phyloP scores from a whole-genome alignment of 371 early-diverging fungal genomes.

The Catenaria anguillulae region DNA sequence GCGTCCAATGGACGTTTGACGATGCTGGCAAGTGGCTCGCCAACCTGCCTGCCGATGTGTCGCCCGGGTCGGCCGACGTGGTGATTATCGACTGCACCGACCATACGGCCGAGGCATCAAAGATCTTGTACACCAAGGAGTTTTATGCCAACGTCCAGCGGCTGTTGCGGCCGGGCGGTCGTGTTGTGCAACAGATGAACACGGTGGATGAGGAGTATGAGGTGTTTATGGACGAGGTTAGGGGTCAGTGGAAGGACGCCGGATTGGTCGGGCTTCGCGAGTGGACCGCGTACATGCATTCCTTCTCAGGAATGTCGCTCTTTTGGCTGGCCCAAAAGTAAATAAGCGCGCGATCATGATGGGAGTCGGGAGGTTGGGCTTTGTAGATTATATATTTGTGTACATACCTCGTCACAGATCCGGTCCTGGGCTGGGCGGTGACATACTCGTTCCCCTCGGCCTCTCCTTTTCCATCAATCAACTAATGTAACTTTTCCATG shows the following conservation, averaged over 20 bases:
- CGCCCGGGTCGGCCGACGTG: background rate
- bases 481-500: no score
- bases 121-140: background rate
- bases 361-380: no score
- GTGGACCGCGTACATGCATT: slow-evolving; percentile 4
- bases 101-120: background rate
- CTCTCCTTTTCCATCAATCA: no score
- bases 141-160: background rate
- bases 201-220: background rate
- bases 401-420: no score
- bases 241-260: background rate
- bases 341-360: no score
- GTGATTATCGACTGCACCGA: slow-evolving; percentile 6
- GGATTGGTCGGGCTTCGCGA: background rate
- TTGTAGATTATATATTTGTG: no score
- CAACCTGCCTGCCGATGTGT: background rate
- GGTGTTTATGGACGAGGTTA: background rate
- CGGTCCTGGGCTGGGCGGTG: no score
- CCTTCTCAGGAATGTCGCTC: background rate
- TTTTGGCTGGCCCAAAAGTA: slow-evolving; percentile 1
- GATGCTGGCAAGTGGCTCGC: background rate
- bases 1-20: slow-evolving; percentile 4
- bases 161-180: background rate
- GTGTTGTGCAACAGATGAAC: background rate
- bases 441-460: no score